A percentile compares a stretch with the other conserved stretches of the same genome.
phyloP scores from a whole-genome alignment of 129 eudicot species.

The Sambucus nigra region DNA sequence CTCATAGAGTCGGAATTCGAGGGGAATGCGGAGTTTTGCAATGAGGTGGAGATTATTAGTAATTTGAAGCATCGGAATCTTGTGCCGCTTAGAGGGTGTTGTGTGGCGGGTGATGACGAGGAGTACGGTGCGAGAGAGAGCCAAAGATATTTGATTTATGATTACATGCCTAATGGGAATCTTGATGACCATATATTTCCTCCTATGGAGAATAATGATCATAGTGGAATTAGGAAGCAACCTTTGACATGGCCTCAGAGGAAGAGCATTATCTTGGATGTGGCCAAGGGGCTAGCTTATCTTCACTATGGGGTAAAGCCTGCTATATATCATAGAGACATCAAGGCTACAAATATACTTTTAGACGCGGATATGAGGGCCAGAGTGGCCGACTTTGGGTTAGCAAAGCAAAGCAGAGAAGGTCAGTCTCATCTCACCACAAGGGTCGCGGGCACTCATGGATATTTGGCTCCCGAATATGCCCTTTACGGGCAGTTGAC shows the following conservation, averaged over 20 bases:
- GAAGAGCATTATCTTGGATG: constrained; percentile 59
- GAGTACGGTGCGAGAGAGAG: constrained; percentile 29
- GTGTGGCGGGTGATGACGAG: constrained; percentile 48
- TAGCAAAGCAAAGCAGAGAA: constrained; percentile 63
- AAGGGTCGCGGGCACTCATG: constrained; percentile 83
- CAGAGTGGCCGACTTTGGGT: constrained; percentile 79
- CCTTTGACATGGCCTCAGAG: constrained; percentile 73
- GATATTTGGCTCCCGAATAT: constrained; percentile 80
- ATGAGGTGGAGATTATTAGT: constrained; percentile 79
- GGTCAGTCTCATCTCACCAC: constrained; percentile 89
- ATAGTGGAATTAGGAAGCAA: constrained; percentile 10
- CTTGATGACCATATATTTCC: constrained; percentile 71
- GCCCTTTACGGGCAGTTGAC: constrained; percentile 76
- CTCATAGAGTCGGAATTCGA: constrained; percentile 50
- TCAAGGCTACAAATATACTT: constrained; percentile 68
- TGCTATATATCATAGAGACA: constrained; percentile 65
- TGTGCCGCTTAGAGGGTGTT: constrained; percentile 73
- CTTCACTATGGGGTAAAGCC: constrained; percentile 83
- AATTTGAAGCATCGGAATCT: constrained; percentile 67
- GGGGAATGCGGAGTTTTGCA: constrained; percentile 58
- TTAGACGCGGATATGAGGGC: constrained; percentile 70
- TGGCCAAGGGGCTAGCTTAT: constrained; percentile 65
- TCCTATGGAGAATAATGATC: constrained; percentile 4
- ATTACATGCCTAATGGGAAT: constrained; percentile 75
- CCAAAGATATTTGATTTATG: constrained; percentile 61